These are phyloP conservation scores for Silybum marianum DNA, from an alignment of 129 eudicot genomes.

Conservation along the genomic window DNA sequence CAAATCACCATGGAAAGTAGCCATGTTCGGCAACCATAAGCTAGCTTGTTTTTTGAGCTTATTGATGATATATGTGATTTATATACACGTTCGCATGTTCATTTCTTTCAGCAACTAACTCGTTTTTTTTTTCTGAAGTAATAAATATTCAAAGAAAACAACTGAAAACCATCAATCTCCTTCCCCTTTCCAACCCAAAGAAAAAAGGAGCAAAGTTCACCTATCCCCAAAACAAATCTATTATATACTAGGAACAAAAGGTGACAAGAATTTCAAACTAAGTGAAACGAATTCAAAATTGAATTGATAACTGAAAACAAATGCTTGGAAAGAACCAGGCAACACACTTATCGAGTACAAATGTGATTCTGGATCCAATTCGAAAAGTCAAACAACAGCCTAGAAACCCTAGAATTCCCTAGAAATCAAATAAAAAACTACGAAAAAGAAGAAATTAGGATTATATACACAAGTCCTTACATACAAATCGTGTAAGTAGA, in stretches of 20 bases:
- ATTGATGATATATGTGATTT: not conserved
- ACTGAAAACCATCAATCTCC: constrained; percentile 2
- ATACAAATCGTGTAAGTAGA: constrained; percentile 25
- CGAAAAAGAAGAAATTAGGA: not conserved
- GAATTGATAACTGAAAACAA: not conserved
- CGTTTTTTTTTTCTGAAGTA: not conserved
- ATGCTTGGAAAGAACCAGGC: not conserved
- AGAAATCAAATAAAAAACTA: not conserved
- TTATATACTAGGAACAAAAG: constrained; percentile 9
- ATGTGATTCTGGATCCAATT: constrained; percentile 15
- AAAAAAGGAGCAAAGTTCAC: not conserved
- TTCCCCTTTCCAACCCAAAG: not conserved
- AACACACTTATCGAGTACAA: not conserved
- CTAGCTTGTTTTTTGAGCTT: not conserved
- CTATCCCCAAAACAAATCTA: constrained; percentile 6
- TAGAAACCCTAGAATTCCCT: constrained; percentile 29
- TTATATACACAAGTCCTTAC: constrained; percentile 6
- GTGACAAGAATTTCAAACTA: constrained; percentile 13
- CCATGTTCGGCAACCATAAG: not conserved
- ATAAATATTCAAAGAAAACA: not conserved
- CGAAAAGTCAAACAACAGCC: constrained; percentile 33
- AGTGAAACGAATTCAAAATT: constrained; percentile 8
- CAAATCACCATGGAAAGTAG: not conserved
- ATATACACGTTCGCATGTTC: not conserved
- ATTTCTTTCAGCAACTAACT: not conserved